These are phyloP conservation scores for Arachnomyces sp. DNA, from an alignment of 2,329 filamentous ascomycete genomes.

Conservation along the genomic window DNA sequence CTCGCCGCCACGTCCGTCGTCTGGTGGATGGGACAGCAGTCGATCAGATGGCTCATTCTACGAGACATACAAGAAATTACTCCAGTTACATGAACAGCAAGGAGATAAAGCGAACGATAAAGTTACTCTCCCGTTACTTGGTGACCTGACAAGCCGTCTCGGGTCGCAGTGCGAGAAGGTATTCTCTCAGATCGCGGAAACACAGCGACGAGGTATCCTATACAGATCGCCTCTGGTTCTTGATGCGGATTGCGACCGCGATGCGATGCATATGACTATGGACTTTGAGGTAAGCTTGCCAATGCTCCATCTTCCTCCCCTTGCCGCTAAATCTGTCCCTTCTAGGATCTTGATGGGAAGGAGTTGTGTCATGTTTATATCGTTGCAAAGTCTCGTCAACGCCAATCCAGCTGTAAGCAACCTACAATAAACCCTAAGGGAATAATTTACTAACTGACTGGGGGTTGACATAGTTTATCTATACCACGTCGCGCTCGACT, in stretches of 20 bases:
- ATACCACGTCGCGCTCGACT: conserved; percentile 45
- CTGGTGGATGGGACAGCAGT: conserved; percentile 25
- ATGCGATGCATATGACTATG: conserved; percentile 51
- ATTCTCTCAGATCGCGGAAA: conserved; percentile 60
- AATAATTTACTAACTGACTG: too few relatives aligned
- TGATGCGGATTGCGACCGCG: conserved; percentile 30
- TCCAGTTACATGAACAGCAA: conserved; percentile 43
- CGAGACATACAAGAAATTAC: conserved; percentile 41
- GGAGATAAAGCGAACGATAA: conserved; percentile 40
- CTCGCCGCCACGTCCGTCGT: conserved; percentile 30
- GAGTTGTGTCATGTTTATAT: conserved; percentile 26
- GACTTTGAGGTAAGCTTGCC: conserved; percentile 36
- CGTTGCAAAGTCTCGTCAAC: conserved; percentile 19
- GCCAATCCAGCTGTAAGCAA: too few relatives aligned
- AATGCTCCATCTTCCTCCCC: neutral
- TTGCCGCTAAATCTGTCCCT: neutral
- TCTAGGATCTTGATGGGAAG: conserved; percentile 18
- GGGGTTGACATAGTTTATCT: conserved; percentile 42
- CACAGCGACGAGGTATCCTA: conserved; percentile 59
- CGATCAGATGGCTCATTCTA: conserved; percentile 34
- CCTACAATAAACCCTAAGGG: too few relatives aligned
- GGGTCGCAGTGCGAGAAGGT: conserved; percentile 51
- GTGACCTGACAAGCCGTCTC: conserved; percentile 54
- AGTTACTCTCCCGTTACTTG: conserved; percentile 49
- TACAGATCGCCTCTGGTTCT: conserved; percentile 51